Conservation (phyloP, 306 rosid species). For the Lotus japonicus region DNA sequence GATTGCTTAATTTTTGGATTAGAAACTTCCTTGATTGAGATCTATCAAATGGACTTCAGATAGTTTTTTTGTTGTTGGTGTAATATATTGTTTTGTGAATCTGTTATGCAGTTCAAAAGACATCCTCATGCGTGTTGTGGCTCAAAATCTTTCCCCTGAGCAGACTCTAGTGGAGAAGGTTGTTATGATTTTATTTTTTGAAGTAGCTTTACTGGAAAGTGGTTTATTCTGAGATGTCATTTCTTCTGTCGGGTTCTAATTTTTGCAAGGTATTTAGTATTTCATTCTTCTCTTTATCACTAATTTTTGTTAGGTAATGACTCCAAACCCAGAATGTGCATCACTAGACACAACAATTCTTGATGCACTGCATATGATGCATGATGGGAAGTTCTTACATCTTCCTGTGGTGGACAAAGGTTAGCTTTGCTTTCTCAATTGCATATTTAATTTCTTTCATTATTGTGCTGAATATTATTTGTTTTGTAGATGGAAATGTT, state of each 20-base stretch:
- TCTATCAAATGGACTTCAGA: conserved; percentile 6
- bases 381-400: conserved; percentile 88
- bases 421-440: conserved; percentile 29
- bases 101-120: conserved; percentile 75
- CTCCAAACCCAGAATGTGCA: conserved; percentile 85
- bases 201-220: conserved; percentile 42
- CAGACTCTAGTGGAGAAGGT: conserved; percentile 74
- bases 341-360: conserved; percentile 75
- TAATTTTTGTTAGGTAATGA: conserved; percentile 62
- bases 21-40: conserved; percentile 6
- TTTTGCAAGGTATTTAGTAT: not conserved
- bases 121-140: conserved; percentile 88
- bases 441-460: not conserved
- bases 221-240: conserved; percentile 25
- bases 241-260: conserved; percentile 10
- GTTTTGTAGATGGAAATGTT: conserved; percentile 59
- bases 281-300: not conserved
- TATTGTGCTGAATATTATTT: conserved; percentile 20
- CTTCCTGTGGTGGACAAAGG: conserved; percentile 96
- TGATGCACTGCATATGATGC: conserved; percentile 93
- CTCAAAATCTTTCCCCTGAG: conserved; percentile 82
- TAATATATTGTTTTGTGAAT: conserved; percentile 22
- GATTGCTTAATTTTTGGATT: not conserved
- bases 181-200: conserved; percentile 15
- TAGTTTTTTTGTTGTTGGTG: not conserved